A percentile compares a stretch with the other conserved stretches of the same genome.
These are phyloP conservation scores for Globisporangium megalacanthum DNA, from an alignment of 352 stramenopile species.

Conservation along the genomic window DNA sequence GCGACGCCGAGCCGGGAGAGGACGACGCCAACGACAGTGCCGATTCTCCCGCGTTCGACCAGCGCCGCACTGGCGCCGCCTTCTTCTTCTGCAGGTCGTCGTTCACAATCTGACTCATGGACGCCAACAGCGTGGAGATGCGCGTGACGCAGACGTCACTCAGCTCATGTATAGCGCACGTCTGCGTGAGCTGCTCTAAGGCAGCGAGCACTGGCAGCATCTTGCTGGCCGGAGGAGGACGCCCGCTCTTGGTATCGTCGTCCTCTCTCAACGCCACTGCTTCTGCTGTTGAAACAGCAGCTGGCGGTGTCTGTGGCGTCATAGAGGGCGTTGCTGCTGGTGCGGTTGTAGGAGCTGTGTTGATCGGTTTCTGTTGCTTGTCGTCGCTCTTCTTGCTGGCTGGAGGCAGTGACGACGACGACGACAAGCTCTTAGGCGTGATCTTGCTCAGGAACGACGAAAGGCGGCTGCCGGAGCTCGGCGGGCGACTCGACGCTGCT, in stretches of 20 bases:
- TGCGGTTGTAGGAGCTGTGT: constrained; percentile 1
- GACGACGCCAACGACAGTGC: constrained; percentile 6
- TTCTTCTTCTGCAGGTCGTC: constrained; percentile 48
- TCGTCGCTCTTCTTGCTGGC: constrained; percentile 1
- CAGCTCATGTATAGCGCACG: constrained; percentile 53
- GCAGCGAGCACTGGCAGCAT: constrained; percentile 37
- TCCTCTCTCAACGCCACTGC: too few relatives aligned
- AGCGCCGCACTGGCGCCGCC: constrained; percentile 34
- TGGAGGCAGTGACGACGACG: background rate
- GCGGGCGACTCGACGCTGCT: constrained; percentile 4
- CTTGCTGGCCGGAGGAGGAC: constrained; percentile 7
- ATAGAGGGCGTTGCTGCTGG: background rate
- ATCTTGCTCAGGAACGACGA: constrained; percentile 28
- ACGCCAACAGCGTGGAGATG: constrained; percentile 59
- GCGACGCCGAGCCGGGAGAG: constrained; percentile 5
- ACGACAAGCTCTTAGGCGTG: constrained; percentile 7
- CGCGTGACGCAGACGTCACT: constrained; percentile 56
- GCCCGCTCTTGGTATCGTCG: background rate
- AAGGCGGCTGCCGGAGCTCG: constrained; percentile 23
- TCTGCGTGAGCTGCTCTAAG: constrained; percentile 44
- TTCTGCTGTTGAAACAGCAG: background rate
- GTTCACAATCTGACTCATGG: constrained; percentile 59
- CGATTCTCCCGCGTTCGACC: constrained; percentile 20
- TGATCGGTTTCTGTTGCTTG: background rate
- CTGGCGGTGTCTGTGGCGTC: background rate